phyloP scores from a whole-genome alignment of 2,329 filamentous ascomycete species.

The Helotiales sp. region DNA sequence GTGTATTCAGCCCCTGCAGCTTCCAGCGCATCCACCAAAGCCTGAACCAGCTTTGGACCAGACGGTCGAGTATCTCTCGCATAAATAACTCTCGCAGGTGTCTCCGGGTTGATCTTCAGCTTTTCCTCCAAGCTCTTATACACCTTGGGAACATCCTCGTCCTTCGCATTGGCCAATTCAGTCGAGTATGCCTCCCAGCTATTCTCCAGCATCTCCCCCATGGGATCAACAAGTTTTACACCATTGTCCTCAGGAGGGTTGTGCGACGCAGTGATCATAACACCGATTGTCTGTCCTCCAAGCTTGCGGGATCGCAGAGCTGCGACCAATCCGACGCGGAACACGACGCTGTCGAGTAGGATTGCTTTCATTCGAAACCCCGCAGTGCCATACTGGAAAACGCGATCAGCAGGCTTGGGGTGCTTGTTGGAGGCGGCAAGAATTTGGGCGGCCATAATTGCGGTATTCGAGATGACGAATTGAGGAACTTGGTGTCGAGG shows the following conservation, averaged over 20 bases:
- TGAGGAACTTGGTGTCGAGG: not conserved
- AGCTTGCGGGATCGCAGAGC: slow-evolving; percentile 87
- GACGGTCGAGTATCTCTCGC: slow-evolving; percentile 93
- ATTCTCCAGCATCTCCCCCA: slow-evolving; percentile 97
- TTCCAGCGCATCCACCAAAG: slow-evolving; percentile 76
- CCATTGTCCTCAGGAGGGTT: slow-evolving; percentile 90
- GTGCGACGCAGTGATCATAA: slow-evolving; percentile 95
- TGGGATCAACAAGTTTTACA: slow-evolving; percentile 93
- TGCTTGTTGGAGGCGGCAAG: slow-evolving; percentile 62
- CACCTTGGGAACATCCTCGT: slow-evolving; percentile 72
- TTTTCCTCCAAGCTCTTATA: slow-evolving; percentile 75
- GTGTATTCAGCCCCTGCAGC: slow-evolving; percentile 72
- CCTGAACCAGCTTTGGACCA: slow-evolving; percentile 77
- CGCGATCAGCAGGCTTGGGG: slow-evolving; percentile 53
- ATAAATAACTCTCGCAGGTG: slow-evolving; percentile 79
- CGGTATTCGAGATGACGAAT: slow-evolving; percentile 3
- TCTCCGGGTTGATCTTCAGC: slow-evolving; percentile 71
- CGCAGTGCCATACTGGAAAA: slow-evolving; percentile 66
- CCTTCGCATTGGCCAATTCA: slow-evolving; percentile 79
- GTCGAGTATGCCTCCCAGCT: slow-evolving; percentile 93
- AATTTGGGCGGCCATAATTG: slow-evolving; percentile 51
- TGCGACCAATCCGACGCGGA: slow-evolving; percentile 87
- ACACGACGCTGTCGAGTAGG: slow-evolving; percentile 88
- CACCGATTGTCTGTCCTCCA: slow-evolving; percentile 86
- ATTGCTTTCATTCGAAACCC: slow-evolving; percentile 72